A percentile compares a stretch with the other conserved stretches of the same genome.
These are phyloP conservation scores for Apiospora saccharicola DNA, from an alignment of 2,329 filamentous ascomycete genomes.

Conservation along the genomic window DNA sequence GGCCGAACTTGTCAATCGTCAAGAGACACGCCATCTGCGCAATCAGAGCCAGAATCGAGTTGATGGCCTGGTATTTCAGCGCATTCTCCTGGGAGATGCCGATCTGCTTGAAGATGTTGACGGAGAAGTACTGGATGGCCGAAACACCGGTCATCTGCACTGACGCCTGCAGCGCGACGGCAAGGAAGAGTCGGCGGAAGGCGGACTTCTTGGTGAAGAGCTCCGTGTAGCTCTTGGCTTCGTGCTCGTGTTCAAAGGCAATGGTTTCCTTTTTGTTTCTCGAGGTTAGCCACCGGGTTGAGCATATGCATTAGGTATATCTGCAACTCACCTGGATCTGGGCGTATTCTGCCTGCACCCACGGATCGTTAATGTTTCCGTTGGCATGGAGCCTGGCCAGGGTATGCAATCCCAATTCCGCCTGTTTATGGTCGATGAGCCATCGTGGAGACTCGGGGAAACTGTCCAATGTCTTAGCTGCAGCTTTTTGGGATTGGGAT, in stretches of 20 bases:
- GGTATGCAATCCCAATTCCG: slow-evolving; percentile 69
- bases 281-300: background rate
- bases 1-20: slow-evolving; percentile 73
- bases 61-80: slow-evolving; percentile 79
- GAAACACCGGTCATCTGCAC: slow-evolving; percentile 80
- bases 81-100: slow-evolving; percentile 71
- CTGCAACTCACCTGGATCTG: slow-evolving; percentile 70
- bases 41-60: slow-evolving; percentile 72
- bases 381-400: slow-evolving; percentile 75
- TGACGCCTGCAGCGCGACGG: slow-evolving; percentile 72
- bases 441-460: slow-evolving; percentile 77
- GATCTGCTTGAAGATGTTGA: slow-evolving; percentile 72
- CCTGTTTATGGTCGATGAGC: slow-evolving; percentile 76
- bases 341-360: slow-evolving; percentile 75
- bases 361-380: slow-evolving; percentile 70
- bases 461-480: background rate
- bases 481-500: background rate
- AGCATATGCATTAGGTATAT: background rate
- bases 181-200: slow-evolving; percentile 76
- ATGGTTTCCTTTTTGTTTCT: slow-evolving; percentile 52
- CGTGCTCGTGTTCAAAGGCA: slow-evolving; percentile 70
- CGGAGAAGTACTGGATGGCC: slow-evolving; percentile 79
- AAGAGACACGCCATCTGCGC: slow-evolving; percentile 74
- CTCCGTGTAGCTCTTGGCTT: slow-evolving; percentile 74
- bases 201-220: slow-evolving; percentile 70